Percentiles rank a stretch among this genome's conserved stretches.
phyloP scores from a whole-genome alignment of 306 rosid genomes.

The Gastrolobium bilobum region DNA sequence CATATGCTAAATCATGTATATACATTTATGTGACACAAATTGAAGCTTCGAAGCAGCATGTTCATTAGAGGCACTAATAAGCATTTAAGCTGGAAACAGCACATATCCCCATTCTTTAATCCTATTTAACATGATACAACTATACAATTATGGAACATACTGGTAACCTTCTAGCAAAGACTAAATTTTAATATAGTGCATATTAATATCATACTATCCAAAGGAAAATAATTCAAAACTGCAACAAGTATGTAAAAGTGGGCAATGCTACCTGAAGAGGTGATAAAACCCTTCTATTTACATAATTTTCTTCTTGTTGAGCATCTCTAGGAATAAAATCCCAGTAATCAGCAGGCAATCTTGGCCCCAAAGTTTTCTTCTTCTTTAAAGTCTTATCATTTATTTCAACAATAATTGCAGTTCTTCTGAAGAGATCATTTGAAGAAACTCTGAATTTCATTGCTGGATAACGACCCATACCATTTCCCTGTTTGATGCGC shows the following conservation, averaged over 20 bases:
- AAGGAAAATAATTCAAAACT: slow-evolving; percentile 29
- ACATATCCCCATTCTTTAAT: slow-evolving; percentile 8
- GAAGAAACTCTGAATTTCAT: slow-evolving; percentile 85
- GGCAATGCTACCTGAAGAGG: slow-evolving; percentile 75
- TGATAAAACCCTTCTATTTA: slow-evolving; percentile 75
- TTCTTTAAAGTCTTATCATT: slow-evolving; percentile 57
- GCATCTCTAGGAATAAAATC: slow-evolving; percentile 73
- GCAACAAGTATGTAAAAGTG: slow-evolving; percentile 2
- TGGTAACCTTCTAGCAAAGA: slow-evolving; percentile 24
- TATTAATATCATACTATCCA: slow-evolving; percentile 13
- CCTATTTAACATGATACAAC: not conserved
- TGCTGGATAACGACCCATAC: slow-evolving; percentile 66
- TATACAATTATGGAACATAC: not conserved
- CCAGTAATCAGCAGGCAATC: slow-evolving; percentile 83
- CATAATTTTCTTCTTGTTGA: slow-evolving; percentile 68
- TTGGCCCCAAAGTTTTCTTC: slow-evolving; percentile 52
- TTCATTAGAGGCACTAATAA: slow-evolving; percentile 12
- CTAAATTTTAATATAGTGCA: slow-evolving; percentile 17
- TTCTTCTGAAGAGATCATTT: slow-evolving; percentile 68
- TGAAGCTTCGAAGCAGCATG: slow-evolving; percentile 42
- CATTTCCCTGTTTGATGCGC: slow-evolving; percentile 65
- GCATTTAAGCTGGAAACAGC: slow-evolving; percentile 22
- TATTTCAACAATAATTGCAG: slow-evolving; percentile 75
- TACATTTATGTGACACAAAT: not conserved
- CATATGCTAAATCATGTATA: slow-evolving; percentile 16